phyloP scores from a whole-genome alignment of 768 basidiomycete genomes.

The Leccinum longicurvipes region DNA sequence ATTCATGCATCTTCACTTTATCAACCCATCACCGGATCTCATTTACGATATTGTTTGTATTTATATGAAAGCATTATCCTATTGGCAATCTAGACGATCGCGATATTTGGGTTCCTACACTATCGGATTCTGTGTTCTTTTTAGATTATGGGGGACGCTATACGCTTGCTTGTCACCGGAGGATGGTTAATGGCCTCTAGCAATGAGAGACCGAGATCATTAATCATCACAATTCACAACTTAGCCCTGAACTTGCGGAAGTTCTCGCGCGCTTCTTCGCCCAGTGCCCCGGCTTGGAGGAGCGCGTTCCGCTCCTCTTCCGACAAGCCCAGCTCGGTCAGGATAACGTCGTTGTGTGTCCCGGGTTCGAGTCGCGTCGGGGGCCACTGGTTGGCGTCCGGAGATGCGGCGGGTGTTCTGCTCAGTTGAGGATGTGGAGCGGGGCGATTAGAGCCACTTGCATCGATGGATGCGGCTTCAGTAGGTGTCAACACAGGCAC shows the following conservation, averaged over 20 bases:
- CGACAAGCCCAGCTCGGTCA: constrained; percentile 50
- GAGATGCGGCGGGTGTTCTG: constrained; percentile 28
- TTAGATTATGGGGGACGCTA: neutral
- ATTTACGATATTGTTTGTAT: neutral
- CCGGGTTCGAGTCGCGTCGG: constrained; percentile 42
- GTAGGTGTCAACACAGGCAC: constrained; percentile 62
- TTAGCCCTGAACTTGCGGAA: constrained; percentile 16
- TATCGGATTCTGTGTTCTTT: neutral
- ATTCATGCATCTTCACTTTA: neutral
- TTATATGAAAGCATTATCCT: neutral
- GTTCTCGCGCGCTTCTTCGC: constrained; percentile 27
- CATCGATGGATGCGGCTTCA: constrained; percentile 52
- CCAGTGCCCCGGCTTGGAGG: constrained; percentile 46
- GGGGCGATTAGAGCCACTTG: constrained; percentile 40
- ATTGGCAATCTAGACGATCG: constrained; percentile 13
- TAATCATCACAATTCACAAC: constrained; percentile 14
- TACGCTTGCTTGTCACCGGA: constrained; percentile 3
- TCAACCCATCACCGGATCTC: neutral
- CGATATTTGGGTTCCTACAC: neutral
- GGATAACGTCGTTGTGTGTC: constrained; percentile 49
- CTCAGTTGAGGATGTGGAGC: constrained; percentile 50
- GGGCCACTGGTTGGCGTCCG: constrained; percentile 1
- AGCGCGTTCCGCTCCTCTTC: constrained; percentile 39
- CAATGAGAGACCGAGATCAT: neutral
- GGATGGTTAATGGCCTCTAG: neutral